phyloP scores from a whole-genome alignment of 306 rosid species.

The Prunus fruticosa region DNA sequence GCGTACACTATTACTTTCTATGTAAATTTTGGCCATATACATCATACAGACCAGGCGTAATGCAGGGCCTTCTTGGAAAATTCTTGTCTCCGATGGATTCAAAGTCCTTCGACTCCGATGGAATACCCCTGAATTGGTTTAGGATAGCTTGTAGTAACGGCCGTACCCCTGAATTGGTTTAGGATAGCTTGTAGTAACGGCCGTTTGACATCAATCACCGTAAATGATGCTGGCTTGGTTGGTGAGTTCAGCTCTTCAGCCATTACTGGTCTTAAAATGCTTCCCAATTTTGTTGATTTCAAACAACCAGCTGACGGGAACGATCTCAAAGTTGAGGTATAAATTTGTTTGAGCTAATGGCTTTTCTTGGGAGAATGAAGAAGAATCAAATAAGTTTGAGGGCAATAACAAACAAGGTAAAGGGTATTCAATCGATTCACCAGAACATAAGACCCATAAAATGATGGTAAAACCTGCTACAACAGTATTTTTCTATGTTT shows the following conservation, averaged over 20 bases:
- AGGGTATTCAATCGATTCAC: background rate
- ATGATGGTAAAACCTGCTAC: background rate
- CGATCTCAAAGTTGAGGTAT: conserved; percentile 29
- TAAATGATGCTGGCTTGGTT: conserved; percentile 54
- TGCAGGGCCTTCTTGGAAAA: conserved; percentile 48
- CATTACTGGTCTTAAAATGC: conserved; percentile 52
- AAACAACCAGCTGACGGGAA: conserved; percentile 68
- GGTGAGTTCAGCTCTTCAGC: conserved; percentile 61
- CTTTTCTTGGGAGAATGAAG: conserved; percentile 21
- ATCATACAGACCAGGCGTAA: conserved; percentile 42
- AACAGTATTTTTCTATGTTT: background rate
- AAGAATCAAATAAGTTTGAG: background rate
- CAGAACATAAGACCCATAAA: background rate
- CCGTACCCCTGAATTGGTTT: conserved; percentile 60
- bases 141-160: conserved; percentile 56
- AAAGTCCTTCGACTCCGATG: too few relatives aligned
- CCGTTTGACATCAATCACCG: conserved; percentile 48
- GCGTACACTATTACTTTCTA: too few relatives aligned
- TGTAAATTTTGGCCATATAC: too few relatives aligned
- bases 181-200: conserved; percentile 56
- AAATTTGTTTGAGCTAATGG: conserved; percentile 49
- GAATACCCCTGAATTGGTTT: conserved; percentile 67
- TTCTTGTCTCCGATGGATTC: conserved; percentile 64
- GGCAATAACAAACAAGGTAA: background rate
- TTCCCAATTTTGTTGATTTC: conserved; percentile 52